Percentiles rank a stretch among this genome's conserved stretches.
These are phyloP conservation scores for Hirsutella minnesotensis DNA, from an alignment of 2,329 filamentous ascomycete genomes.

Conservation along the genomic window DNA sequence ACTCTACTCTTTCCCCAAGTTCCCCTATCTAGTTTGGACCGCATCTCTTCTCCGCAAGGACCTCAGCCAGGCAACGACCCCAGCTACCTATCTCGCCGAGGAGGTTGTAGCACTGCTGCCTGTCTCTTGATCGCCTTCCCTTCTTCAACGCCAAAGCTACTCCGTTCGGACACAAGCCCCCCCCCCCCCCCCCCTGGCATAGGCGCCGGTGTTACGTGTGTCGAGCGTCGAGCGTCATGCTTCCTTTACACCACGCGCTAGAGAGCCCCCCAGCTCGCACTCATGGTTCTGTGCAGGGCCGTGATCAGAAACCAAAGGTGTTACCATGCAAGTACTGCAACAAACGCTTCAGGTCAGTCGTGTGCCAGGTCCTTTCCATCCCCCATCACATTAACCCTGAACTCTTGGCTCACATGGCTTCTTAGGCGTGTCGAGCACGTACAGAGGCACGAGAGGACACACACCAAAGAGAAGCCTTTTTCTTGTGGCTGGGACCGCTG, in stretches of 20 bases:
- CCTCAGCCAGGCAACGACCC: background rate
- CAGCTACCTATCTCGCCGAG: background rate
- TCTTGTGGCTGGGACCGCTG: conserved; percentile 46
- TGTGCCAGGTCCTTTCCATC: background rate
- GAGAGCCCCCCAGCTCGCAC: conserved; percentile 29
- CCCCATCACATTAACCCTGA: conserved; percentile 8
- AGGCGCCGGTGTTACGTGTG: background rate
- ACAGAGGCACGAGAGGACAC: conserved; percentile 50
- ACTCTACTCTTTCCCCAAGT: too few species aligned
- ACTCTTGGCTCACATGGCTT: conserved; percentile 8
- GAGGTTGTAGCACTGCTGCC: background rate
- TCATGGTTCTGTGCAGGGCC: conserved; percentile 29
- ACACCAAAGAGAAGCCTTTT: conserved; percentile 56
- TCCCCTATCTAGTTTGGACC: too few species aligned
- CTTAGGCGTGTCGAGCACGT: conserved; percentile 52
- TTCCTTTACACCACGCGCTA: conserved; percentile 40
- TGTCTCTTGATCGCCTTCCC: background rate
- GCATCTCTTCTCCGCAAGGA: background rate
- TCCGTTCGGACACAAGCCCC: background rate
- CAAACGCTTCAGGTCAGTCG: conserved; percentile 47
- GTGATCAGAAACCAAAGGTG: conserved; percentile 49
- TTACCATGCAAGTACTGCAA: conserved; percentile 52
- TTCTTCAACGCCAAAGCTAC: conserved; percentile 2
- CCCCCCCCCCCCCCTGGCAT: background rate
- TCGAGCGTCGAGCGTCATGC: conserved; percentile 27